Conservation (phyloP, 2,329 filamentous ascomycete genomes). For the Neobulgaria alba region DNA sequence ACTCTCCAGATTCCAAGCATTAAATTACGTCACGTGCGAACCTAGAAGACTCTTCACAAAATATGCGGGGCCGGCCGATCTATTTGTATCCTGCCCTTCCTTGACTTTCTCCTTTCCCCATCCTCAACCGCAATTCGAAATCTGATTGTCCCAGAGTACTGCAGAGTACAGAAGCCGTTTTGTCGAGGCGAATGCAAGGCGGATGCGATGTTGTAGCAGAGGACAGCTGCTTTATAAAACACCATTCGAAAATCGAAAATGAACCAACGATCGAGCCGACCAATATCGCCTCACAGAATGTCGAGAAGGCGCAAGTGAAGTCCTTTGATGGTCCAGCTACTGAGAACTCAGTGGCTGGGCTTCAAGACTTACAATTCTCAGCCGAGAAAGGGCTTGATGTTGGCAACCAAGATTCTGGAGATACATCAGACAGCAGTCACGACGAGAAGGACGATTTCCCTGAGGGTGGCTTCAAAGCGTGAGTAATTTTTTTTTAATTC, state of each 20-base stretch:
- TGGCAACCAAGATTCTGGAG: constrained; percentile 10
- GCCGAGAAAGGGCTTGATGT: constrained; percentile 10
- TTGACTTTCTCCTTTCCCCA: too few relatives aligned
- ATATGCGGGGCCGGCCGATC: too few relatives aligned
- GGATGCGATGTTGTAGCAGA: constrained; percentile 29
- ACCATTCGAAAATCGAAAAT: constrained; percentile 8
- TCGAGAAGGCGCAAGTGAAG: constrained; percentile 15
- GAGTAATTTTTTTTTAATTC: constrained; percentile 1
- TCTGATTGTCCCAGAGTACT: too few relatives aligned
- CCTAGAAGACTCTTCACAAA: too few relatives aligned
- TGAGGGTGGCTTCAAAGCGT: constrained; percentile 52
- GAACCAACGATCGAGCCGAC: constrained; percentile 10
- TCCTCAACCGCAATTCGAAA: too few relatives aligned
- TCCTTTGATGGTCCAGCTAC: constrained; percentile 2
- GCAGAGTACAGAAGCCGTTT: too few relatives aligned
- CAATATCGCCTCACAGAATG: constrained; percentile 6
- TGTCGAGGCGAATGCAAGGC: constrained; percentile 28
- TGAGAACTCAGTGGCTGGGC: constrained; percentile 6
- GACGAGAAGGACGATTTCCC: constrained; percentile 41
- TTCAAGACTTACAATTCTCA: neutral
- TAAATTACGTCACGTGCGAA: too few relatives aligned
- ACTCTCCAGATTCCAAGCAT: too few relatives aligned
- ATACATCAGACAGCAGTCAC: constrained; percentile 6
- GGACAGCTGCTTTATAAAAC: constrained; percentile 34
- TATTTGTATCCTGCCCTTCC: too few relatives aligned